These are phyloP conservation scores for Ophiobolus disseminans DNA, from an alignment of 2,329 filamentous ascomycete genomes.

Conservation along the genomic window DNA sequence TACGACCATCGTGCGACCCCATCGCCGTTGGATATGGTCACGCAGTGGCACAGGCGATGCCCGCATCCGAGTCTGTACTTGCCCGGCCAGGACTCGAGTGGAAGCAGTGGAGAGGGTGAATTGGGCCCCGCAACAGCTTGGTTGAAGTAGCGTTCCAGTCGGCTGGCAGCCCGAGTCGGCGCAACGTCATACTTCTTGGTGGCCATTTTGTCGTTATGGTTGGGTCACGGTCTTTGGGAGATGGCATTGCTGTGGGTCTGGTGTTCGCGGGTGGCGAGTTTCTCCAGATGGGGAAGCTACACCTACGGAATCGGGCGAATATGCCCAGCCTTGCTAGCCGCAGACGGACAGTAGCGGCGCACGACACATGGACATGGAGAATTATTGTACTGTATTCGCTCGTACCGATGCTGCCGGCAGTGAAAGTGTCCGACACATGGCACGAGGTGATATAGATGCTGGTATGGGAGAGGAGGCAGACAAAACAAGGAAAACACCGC, in stretches of 20 bases:
- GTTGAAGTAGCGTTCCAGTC: no score
- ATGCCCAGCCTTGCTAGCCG: conserved; percentile 25
- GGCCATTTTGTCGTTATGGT: no score
- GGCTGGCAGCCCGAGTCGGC: no score
- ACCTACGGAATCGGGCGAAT: conserved; percentile 21
- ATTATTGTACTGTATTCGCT: conserved; percentile 38
- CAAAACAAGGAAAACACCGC: conserved; percentile 36
- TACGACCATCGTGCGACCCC: conserved; percentile 14
- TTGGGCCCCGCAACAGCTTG: no score
- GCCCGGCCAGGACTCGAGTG: conserved; percentile 4
- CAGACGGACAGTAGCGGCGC: conserved; percentile 25
- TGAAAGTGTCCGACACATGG: conserved; percentile 38
- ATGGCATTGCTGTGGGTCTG: no score
- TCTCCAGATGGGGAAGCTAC: conserved; percentile 25
- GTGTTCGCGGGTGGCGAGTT: conserved; percentile 12
- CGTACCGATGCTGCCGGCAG: conserved; percentile 30
- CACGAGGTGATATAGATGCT: conserved; percentile 40
- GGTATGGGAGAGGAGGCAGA: conserved; percentile 27
- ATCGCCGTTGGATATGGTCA: conserved; percentile 8
- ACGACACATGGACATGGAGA: conserved; percentile 4
- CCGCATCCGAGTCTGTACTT: conserved; percentile 6
- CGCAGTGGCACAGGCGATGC: conserved; percentile 14
- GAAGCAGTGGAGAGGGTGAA: conserved; percentile 13
- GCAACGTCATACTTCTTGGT: no score
- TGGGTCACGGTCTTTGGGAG: no score